Evolutionary conservation across 2,329 filamentous ascomycete genomes (phyloP).

Genomic region (Monosporascus sp.): DNA sequence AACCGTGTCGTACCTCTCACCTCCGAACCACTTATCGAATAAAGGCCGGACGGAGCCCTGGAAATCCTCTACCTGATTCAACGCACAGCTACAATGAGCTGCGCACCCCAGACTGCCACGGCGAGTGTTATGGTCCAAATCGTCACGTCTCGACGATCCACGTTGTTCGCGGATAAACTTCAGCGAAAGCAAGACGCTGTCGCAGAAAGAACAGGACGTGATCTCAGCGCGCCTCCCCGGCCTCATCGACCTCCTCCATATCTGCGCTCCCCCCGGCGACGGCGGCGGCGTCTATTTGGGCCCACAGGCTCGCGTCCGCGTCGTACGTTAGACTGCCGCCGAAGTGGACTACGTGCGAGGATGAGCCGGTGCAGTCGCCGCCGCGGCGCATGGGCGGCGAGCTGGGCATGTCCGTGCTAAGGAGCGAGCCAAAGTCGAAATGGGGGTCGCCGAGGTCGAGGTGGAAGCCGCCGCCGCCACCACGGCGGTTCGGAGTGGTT

Average conservation of each 20-base stretch:
- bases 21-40: too few relatives aligned
- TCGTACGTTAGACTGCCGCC: conserved; percentile 12
- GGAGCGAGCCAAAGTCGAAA: conserved; percentile 44
- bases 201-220: too few relatives aligned
- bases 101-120: too few relatives aligned
- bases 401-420: conserved; percentile 47
- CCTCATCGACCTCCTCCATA: not conserved
- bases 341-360: conserved; percentile 14
- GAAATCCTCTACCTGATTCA: too few relatives aligned
- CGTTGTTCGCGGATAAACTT: too few relatives aligned
- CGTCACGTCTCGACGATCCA: too few relatives aligned
- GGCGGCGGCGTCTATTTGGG: not conserved
- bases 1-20: too few relatives aligned
- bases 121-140: too few relatives aligned
- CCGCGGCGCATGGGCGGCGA: conserved; percentile 37
- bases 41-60: too few relatives aligned
- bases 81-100: too few relatives aligned
- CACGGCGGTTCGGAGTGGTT: conserved; percentile 9
- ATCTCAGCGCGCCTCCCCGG: too few relatives aligned
- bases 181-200: not conserved
- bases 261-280: not conserved
- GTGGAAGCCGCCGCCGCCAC: conserved; percentile 26
- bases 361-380: not conserved
- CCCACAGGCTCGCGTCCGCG: conserved; percentile 1
- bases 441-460: conserved; percentile 34